Evolutionary conservation across 352 stramenopile genomes (phyloP).

Genomic region (Halophytophthora polymorphica): DNA sequence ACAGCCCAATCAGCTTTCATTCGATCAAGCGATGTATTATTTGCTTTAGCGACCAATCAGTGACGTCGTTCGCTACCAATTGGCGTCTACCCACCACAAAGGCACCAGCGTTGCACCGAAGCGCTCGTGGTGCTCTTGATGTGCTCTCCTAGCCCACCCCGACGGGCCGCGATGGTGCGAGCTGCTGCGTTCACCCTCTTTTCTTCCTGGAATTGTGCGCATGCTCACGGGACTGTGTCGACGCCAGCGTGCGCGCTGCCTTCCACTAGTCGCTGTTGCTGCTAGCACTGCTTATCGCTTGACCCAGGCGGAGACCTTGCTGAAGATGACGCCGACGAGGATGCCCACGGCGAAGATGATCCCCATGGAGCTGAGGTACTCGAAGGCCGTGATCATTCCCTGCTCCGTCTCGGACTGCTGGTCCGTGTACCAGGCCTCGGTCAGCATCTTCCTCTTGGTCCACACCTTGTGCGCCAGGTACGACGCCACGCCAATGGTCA

Average conservation of each 20-base stretch:
- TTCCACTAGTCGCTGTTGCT: background rate
- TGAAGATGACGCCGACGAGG: slow-evolving; percentile 51
- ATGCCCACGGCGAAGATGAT: slow-evolving; percentile 70
- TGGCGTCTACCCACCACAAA: too few species aligned
- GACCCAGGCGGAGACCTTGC: slow-evolving; percentile 33
- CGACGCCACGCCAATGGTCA: slow-evolving; percentile 63
- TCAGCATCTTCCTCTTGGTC: slow-evolving; percentile 68
- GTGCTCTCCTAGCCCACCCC: too few species aligned
- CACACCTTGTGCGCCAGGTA: slow-evolving; percentile 80
- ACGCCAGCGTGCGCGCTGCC: too few species aligned
- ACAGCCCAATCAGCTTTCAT: too few species aligned
- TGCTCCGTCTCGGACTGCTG: slow-evolving; percentile 49
- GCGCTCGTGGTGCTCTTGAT: too few species aligned
- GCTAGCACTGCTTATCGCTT: slow-evolving; percentile 12
- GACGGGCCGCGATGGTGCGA: too few species aligned
- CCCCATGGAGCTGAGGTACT: slow-evolving; percentile 79
- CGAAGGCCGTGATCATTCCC: slow-evolving; percentile 68
- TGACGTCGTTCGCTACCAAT: too few species aligned
- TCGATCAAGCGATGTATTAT: too few species aligned
- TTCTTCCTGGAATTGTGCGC: too few species aligned
- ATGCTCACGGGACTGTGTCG: too few species aligned
- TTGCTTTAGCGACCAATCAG: too few species aligned
- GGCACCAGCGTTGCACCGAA: too few species aligned
- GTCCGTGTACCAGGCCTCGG: slow-evolving; percentile 59
- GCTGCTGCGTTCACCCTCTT: slow-evolving; percentile 1